Evolutionary conservation across 495 filamentous ascomycete genomes (phyloP).

Genomic region (Polyplosphaeria fusca): DNA sequence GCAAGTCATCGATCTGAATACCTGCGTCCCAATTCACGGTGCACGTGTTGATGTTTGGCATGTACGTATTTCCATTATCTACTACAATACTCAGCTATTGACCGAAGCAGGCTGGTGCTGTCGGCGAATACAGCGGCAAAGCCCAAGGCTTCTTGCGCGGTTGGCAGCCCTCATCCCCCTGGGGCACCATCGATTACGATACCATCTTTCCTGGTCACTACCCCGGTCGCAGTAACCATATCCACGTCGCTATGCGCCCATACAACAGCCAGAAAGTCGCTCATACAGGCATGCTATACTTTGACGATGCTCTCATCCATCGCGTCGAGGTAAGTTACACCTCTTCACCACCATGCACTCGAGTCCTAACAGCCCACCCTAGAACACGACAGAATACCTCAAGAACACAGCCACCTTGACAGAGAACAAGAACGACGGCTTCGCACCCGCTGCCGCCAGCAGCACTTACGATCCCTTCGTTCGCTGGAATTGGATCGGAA

Average conservation of each 20-base stretch:
- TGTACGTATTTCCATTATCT: no score
- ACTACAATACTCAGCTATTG: no score
- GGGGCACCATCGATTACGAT: constrained; percentile 17
- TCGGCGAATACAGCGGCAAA: background rate
- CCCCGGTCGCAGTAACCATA: constrained; percentile 1
- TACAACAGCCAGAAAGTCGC: background rate
- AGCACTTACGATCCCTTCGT: constrained; percentile 13
- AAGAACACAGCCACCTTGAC: background rate
- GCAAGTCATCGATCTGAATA: constrained; percentile 11
- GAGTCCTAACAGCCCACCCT: background rate
- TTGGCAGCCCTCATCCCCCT: background rate
- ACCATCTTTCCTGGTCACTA: constrained; percentile 19
- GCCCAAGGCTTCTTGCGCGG: constrained; percentile 2
- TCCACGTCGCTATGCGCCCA: constrained; percentile 5
- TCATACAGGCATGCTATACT: constrained; percentile 14
- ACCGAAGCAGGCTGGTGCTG: background rate
- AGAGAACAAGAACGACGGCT: background rate
- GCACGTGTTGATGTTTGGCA: constrained; percentile 15
- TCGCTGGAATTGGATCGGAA: background rate
- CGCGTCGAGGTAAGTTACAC: background rate
- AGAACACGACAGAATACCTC: background rate
- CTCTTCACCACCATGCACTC: background rate
- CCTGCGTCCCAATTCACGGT: constrained; percentile 1
- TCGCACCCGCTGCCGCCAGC: background rate
- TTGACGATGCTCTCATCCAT: constrained; percentile 1